Conservation (phyloP, 1,139 yeast species). For the Kodamaea sp. region DNA sequence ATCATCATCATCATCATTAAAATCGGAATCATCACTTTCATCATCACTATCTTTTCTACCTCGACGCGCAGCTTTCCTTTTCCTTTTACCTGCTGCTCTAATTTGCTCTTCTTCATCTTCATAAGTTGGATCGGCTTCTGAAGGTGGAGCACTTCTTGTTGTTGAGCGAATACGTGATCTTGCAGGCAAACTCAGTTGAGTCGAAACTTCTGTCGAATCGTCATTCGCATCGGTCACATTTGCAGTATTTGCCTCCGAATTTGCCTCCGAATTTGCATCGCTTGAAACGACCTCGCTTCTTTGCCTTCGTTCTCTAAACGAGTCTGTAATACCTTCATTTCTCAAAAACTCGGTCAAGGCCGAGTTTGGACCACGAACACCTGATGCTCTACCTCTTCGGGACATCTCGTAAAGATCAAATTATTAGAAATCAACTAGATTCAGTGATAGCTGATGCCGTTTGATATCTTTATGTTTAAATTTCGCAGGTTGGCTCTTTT, state of each 20-base stretch:
- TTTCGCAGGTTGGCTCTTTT: background rate
- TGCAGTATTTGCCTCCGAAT: constrained; percentile 1
- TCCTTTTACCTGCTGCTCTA: constrained; percentile 40
- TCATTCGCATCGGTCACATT: constrained; percentile 8
- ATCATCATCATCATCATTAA: constrained; percentile 27
- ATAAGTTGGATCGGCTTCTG: background rate
- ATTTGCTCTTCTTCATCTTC: constrained; percentile 29
- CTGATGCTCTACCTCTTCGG: constrained; percentile 27
- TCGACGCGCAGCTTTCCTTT: constrained; percentile 27
- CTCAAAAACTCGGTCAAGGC: constrained; percentile 74
- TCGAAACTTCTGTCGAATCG: constrained; percentile 9
- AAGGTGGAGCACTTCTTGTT: too few relatives aligned
- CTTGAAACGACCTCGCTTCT: constrained; percentile 15
- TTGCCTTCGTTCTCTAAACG: constrained; percentile 61
- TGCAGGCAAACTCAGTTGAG: background rate
- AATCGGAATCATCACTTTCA: constrained; percentile 30
- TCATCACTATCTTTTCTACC: constrained; percentile 18
- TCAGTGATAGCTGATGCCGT: background rate
- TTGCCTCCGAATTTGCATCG: constrained; percentile 1
- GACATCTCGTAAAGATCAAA: constrained; percentile 16
- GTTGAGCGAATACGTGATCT: too few relatives aligned
- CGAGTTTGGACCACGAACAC: constrained; percentile 73
- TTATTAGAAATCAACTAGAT: background rate
- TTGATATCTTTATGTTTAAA: background rate
- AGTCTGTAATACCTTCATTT: constrained; percentile 84